A percentile compares a stretch with the other conserved stretches of the same genome.
These are phyloP conservation scores for Phytopythium sindhum DNA, from an alignment of 352 stramenopile species.

Conservation along the genomic window DNA sequence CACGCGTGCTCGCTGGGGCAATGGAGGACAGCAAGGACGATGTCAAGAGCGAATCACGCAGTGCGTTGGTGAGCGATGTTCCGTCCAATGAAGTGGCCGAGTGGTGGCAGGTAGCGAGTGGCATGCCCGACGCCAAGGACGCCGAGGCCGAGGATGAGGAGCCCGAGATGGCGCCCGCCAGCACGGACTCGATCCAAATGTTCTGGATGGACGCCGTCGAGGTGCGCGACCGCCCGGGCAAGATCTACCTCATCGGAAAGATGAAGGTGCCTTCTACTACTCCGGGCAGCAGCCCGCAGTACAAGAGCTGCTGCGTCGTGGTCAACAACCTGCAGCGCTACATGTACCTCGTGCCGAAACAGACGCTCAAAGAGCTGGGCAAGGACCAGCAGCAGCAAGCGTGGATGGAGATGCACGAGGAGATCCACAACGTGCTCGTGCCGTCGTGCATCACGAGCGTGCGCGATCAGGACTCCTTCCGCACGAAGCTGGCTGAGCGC, in stretches of 20 bases:
- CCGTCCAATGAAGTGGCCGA: constrained; percentile 86
- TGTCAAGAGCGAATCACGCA: not conserved
- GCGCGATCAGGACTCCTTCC: constrained; percentile 85
- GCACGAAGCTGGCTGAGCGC: constrained; percentile 93
- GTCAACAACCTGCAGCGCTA: constrained; percentile 95
- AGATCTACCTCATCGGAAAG: constrained; percentile 98
- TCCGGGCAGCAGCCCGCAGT: constrained; percentile 42
- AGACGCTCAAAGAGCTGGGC: constrained; percentile 84
- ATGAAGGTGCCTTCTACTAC: constrained; percentile 56
- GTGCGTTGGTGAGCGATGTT: constrained; percentile 33
- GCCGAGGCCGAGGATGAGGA: constrained; percentile 25
- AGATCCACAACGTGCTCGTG: constrained; percentile 91
- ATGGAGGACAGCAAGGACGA: constrained; percentile 22
- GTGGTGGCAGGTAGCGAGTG: constrained; percentile 68
- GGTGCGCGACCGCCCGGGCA: constrained; percentile 90
- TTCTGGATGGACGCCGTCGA: constrained; percentile 98
- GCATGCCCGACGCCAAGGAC: constrained; percentile 20
- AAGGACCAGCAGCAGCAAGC: constrained; percentile 84
- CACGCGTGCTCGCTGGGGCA: constrained; percentile 42
- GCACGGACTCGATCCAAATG: constrained; percentile 85
- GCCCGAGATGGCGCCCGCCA: constrained; percentile 24
- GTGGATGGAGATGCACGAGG: constrained; percentile 86
- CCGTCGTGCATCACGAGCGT: constrained; percentile 70
- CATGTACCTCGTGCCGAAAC: constrained; percentile 91
- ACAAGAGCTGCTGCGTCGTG: constrained; percentile 94